Evolutionary conservation across 768 basidiomycete species (phyloP), one percentile per base, ranked within the genome.

Genomic region (Termitomyces sp.): DNA sequence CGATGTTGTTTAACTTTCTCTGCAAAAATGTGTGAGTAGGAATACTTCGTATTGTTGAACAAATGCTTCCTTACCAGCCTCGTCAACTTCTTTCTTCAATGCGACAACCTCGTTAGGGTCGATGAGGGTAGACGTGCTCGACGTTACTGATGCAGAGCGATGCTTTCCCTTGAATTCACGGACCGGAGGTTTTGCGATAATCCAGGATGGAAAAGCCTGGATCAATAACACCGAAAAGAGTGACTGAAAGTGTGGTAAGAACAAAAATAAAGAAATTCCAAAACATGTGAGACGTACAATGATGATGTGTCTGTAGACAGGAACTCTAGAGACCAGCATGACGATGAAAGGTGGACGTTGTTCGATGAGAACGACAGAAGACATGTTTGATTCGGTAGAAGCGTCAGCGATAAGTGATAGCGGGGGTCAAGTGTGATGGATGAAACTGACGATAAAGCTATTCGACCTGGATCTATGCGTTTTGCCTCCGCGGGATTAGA

Each of bases 171-270:
- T 46, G 6, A 46, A 8, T 16, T 26, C 29, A 50, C 48, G 55
- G 31, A 51, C 31, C 9, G 56, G 42, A 36, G 56, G 56, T 13
- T 24, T 57, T 28, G 29, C 22, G 6, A 24, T 57, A 8, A 26
- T 20, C 44, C 41, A 46, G 10, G 50, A 52, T 1, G 56, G 56
- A 8, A 52, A 45, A 2, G 15, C 42, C 24, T 24, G 37, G 5
- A 45, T 16, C 6, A 57, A 2, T 26, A 51, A 2, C 15, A 57
- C 36, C 8, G 49, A 36, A 33, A 55, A 50, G 34, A 51, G 4
- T 20, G 49, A 55, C 54, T 60, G 58, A 22, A 34, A 20, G 44
- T n/a, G 13, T 33, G 42, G 55, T 59, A 49, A 59, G 54, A 4
- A 41, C 22, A 50, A 24, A 22, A 54, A 54, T 26, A 44, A 13